Percentiles rank a stretch among this genome's conserved stretches.
Evolutionary conservation across 1,284 basidiomycete genomes (phyloP).

Genomic region (Cryptococcus sp.): DNA sequence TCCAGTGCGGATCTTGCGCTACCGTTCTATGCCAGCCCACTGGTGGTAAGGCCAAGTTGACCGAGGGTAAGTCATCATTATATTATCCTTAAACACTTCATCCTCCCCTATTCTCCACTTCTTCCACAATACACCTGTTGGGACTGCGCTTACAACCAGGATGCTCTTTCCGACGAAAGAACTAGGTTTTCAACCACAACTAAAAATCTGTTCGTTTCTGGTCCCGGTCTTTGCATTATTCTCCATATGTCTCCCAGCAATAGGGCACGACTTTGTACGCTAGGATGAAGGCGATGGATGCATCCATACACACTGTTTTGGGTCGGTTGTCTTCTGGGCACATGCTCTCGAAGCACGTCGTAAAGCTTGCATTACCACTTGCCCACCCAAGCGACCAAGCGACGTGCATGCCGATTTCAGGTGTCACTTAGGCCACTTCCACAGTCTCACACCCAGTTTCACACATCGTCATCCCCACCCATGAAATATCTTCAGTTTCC

Average conservation of each 20-base stretch:
- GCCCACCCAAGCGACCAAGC: too few relatives aligned
- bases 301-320: neutral
- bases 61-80: constrained; percentile 72
- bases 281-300: constrained; percentile 2
- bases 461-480: too few relatives aligned
- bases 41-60: constrained; percentile 96
- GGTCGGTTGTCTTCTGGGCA: too few relatives aligned
- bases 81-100: constrained; percentile 1
- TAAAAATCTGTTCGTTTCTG: neutral
- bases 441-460: too few relatives aligned
- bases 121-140: neutral
- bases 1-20: constrained; percentile 80
- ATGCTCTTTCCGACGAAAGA: constrained; percentile 52
- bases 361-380: too few relatives aligned
- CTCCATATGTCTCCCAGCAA: neutral
- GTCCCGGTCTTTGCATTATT: neutral
- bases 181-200: constrained; percentile 28
- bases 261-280: neutral
- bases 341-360: too few relatives aligned
- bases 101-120: constrained; percentile 4
- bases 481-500: too few relatives aligned
- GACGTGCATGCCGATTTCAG: too few relatives aligned
- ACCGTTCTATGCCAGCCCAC: constrained; percentile 97
- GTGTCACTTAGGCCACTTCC: too few relatives aligned
- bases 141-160: constrained; percentile 25